Base-by-base conservation (phyloP, 73 alveolate species). In the Symbiodinium natans region DNA sequence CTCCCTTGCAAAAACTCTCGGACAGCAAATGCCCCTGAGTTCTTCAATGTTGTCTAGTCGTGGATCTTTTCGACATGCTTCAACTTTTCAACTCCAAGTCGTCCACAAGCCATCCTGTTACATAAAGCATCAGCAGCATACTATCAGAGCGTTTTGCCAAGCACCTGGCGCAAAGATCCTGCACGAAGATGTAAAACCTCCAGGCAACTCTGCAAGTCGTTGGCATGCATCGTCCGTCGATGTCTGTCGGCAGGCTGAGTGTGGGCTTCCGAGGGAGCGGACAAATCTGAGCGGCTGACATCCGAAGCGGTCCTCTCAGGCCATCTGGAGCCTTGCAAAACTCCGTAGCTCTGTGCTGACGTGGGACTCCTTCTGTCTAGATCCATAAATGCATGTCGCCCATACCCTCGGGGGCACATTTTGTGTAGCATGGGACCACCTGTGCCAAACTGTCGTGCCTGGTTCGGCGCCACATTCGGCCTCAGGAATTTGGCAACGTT, bases 391-490 rank as follows among this genome's bases (percentile, higher is more conserved):
- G n/a, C n/a, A n/a, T n/a, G n/a, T n/a, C n/a, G n/a, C n/a, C n/a
- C n/a, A n/a, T n/a, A n/a, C n/a, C n/a, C n/a, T n/a, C n/a, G n/a
- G n/a, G n/a, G n/a, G n/a, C n/a, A n/a, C n/a, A n/a, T n/a, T n/a
- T n/a, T n/a, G n/a, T n/a, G n/a, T n/a, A n/a, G n/a, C 59, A 46
- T 46, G 59, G 59, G 59, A 9, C 13, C 13, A 46, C 13, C 59
- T 9, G 13, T 46, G 59, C 13, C 13, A 6, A 46, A 9, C 21
- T 9, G 59, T 2, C 40, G 34, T 6, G 86, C 95, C 86, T 88
- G 95, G 86, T 88, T 88, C 38, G 95, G 95, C 38, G 95, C 85
- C 95, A 88, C 95, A 29, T 29, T 59, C 74, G 95, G 95, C 95
- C 95, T 88, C 33, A 38, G 27, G 0, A 41, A 9, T n/a, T 8